Evolutionary conservation across 371 early-diverging fungal genomes (phyloP).

Genomic region (Rhizopus delemar): DNA sequence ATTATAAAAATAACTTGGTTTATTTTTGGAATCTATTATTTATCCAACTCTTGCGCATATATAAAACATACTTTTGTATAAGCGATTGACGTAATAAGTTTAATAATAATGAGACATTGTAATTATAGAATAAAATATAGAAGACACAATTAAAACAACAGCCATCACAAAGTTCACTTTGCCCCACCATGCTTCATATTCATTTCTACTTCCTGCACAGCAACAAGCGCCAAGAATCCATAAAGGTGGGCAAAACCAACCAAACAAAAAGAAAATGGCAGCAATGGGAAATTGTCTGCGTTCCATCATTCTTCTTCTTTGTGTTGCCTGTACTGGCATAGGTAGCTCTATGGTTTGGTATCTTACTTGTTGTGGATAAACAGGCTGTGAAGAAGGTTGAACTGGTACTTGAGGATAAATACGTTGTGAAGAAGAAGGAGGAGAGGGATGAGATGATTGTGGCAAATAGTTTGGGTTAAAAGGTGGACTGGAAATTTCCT

Average conservation of each 20-base stretch:
- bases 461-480: background rate
- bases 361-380: background rate
- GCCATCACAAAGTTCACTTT: slow-evolving; percentile 31
- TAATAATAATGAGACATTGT: slow-evolving; percentile 7
- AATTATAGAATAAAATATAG: slow-evolving; percentile 17
- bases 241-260: slow-evolving; percentile 32
- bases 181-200: slow-evolving; percentile 31
- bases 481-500: slow-evolving; percentile 11
- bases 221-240: slow-evolving; percentile 37
- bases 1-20: background rate
- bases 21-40: background rate
- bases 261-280: slow-evolving; percentile 28
- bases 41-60: background rate
- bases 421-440: background rate
- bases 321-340: background rate
- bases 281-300: slow-evolving; percentile 24
- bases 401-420: slow-evolving; percentile 4
- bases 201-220: slow-evolving; percentile 28
- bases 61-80: too few species aligned
- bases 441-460: background rate
- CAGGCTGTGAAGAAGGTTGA: background rate
- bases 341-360: slow-evolving; percentile 29
- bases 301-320: background rate
- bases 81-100: too few species aligned
- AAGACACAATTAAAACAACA: slow-evolving; percentile 19